phyloP scores from a whole-genome alignment of 2,329 filamentous ascomycete species.

The Escovopsis sp. region DNA sequence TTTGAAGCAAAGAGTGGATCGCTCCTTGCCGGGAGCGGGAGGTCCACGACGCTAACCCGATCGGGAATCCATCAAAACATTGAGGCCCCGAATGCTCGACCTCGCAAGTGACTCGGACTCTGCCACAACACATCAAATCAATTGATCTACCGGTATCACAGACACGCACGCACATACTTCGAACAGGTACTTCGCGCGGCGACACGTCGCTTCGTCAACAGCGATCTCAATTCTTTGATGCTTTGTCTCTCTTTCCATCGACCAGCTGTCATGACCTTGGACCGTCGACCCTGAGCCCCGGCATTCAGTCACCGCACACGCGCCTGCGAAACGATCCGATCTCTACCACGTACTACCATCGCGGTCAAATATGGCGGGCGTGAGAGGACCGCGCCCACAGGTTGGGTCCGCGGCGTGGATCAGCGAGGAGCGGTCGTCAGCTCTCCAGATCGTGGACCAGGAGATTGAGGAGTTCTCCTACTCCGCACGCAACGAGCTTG shows the following conservation, averaged over 20 bases:
- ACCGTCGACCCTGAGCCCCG: too few species aligned
- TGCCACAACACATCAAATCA: constrained; percentile 7
- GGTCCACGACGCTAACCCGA: constrained; percentile 17
- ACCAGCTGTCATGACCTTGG: not conserved
- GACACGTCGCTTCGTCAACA: too few species aligned
- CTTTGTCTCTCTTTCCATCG: too few species aligned
- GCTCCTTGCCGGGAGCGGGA: not conserved
- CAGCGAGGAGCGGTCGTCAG: constrained; percentile 65
- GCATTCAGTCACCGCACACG: too few species aligned
- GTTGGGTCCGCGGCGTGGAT: constrained; percentile 82
- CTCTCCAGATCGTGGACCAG: constrained; percentile 57
- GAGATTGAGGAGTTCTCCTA: constrained; percentile 91
- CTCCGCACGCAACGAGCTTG: constrained; percentile 82
- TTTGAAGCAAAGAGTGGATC: too few species aligned
- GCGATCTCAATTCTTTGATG: too few species aligned
- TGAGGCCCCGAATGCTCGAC: constrained; percentile 11
- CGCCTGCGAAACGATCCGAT: not conserved
- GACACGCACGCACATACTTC: too few species aligned
- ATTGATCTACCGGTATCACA: too few species aligned
- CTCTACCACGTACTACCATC: not conserved
- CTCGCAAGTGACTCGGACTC: constrained; percentile 9
- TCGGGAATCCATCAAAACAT: constrained; percentile 26
- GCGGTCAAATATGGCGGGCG: constrained; percentile 23
- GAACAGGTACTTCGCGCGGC: not conserved
- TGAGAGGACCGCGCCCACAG: constrained; percentile 45